A percentile compares a stretch with the other conserved stretches of the same genome.
Evolutionary conservation across 2,329 filamentous ascomycete genomes (phyloP).

Genomic region (Macrophomina phaseolina): DNA sequence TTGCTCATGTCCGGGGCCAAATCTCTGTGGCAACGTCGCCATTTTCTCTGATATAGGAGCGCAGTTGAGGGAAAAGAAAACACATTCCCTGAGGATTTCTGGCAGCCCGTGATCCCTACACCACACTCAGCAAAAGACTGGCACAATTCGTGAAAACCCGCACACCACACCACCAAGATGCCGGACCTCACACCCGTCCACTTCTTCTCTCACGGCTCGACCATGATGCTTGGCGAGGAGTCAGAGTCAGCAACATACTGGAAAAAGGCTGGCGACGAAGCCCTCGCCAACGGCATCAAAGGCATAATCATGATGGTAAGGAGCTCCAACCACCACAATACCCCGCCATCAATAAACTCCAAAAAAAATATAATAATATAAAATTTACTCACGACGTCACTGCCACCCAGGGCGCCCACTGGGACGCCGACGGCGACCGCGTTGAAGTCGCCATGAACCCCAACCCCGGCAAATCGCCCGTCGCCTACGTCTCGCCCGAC

Average conservation of each 20-base stretch:
- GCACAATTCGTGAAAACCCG: background rate
- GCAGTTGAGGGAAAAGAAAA: background rate
- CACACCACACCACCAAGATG: background rate
- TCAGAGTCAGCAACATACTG: slow-evolving; percentile 67
- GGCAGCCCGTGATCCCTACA: background rate
- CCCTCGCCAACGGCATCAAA: slow-evolving; percentile 64
- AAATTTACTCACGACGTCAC: too few relatives aligned
- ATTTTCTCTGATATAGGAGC: background rate
- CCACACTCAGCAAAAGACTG: background rate
- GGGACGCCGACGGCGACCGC: slow-evolving; percentile 60
- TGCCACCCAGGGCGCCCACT: slow-evolving; percentile 64
- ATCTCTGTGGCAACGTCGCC: background rate
- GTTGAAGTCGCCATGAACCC: slow-evolving; percentile 68
- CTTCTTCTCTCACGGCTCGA: slow-evolving; percentile 73
- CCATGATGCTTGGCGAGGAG: slow-evolving; percentile 74
- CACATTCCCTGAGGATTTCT: background rate
- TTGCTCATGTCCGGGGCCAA: background rate
- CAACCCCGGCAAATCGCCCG: slow-evolving; percentile 64
- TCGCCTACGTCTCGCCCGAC: slow-evolving; percentile 69
- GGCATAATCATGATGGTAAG: slow-evolving; percentile 69
- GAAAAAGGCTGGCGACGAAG: slow-evolving; percentile 69
- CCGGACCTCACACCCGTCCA: slow-evolving; percentile 60
- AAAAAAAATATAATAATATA: background rate
- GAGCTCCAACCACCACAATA: background rate
- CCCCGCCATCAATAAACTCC: background rate